A percentile compares a stretch with the other conserved stretches of the same genome.
Conservation (phyloP, 1,284 basidiomycete species). For the Sporisorium scitamineum region DNA sequence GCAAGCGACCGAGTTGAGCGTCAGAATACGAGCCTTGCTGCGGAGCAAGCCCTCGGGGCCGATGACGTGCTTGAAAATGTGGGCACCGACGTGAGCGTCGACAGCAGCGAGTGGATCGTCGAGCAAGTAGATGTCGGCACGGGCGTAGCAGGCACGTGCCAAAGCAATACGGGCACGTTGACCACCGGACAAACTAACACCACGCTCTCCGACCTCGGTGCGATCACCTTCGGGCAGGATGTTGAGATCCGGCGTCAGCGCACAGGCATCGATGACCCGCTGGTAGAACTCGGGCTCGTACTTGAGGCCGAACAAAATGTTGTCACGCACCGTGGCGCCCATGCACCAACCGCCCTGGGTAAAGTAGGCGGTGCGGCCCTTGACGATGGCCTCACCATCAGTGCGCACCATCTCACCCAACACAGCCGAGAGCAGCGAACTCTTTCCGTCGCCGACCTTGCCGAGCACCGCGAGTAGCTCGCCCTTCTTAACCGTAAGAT, state of each 20-base stretch:
- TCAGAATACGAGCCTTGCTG: conserved; percentile 68
- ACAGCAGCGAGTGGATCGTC: conserved; percentile 81
- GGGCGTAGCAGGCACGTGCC: conserved; percentile 78
- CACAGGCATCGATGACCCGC: conserved; percentile 60
- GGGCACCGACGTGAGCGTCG: conserved; percentile 68
- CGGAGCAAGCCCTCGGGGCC: conserved; percentile 51
- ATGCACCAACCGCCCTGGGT: conserved; percentile 92
- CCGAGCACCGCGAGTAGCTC: conserved; percentile 65
- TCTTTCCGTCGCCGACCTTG: conserved; percentile 67
- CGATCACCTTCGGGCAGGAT: conserved; percentile 80
- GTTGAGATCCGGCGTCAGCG: conserved; percentile 75
- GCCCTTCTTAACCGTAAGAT: conserved; percentile 52
- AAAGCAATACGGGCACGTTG: conserved; percentile 79
- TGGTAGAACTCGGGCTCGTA: conserved; percentile 73
- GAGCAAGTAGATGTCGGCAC: conserved; percentile 77
- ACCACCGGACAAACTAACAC: conserved; percentile 72
- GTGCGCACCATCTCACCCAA: conserved; percentile 65
- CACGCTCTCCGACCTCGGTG: conserved; percentile 75
- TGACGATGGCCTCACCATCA: conserved; percentile 59
- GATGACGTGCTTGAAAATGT: conserved; percentile 67
- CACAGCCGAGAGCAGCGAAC: conserved; percentile 60
- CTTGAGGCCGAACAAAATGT: conserved; percentile 71
- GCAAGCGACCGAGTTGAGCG: conserved; percentile 70
- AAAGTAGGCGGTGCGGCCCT: conserved; percentile 77
- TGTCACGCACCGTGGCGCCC: conserved; percentile 78